Percentiles rank a stretch among this genome's conserved stretches.
Evolutionary conservation across 2,329 filamentous ascomycete species (phyloP).

Genomic region (Calonectria pteridis): DNA sequence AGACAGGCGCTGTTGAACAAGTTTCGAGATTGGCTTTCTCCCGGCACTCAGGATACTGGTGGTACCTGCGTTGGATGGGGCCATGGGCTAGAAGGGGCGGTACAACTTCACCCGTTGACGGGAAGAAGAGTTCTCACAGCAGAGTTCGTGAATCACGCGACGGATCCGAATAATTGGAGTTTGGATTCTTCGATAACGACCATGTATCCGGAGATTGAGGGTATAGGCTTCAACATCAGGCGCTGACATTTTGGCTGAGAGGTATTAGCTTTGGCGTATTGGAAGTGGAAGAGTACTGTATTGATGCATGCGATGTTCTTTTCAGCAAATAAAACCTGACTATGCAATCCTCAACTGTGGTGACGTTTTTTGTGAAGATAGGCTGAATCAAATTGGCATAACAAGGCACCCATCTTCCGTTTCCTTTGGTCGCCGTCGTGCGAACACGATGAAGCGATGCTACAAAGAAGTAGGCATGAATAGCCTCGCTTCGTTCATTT

Average conservation of each 20-base stretch:
- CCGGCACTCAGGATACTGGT: background rate
- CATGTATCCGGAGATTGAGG: background rate
- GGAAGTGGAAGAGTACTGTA: background rate
- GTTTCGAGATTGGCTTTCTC: background rate
- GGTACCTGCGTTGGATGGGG: background rate
- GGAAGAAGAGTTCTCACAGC: background rate
- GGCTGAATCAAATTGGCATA: no score
- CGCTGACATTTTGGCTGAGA: background rate
- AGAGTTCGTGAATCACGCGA: background rate
- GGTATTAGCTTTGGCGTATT: background rate
- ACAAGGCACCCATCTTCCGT: background rate
- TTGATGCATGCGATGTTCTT: background rate
- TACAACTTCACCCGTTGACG: background rate
- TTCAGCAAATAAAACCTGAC: background rate
- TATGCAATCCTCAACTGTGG: background rate
- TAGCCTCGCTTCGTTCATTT: rapidly evolving
- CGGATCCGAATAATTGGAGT: background rate
- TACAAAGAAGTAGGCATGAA: background rate
- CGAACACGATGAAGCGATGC: background rate
- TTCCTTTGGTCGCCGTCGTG: background rate
- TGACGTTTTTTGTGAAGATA: background rate
- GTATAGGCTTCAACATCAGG: background rate
- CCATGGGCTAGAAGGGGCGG: background rate
- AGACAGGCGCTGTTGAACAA: background rate
- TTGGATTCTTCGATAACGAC: background rate